These are phyloP conservation scores for Hymenoscyphus fraxineus DNA, from an alignment of 2,329 filamentous ascomycete genomes.

Conservation along the genomic window DNA sequence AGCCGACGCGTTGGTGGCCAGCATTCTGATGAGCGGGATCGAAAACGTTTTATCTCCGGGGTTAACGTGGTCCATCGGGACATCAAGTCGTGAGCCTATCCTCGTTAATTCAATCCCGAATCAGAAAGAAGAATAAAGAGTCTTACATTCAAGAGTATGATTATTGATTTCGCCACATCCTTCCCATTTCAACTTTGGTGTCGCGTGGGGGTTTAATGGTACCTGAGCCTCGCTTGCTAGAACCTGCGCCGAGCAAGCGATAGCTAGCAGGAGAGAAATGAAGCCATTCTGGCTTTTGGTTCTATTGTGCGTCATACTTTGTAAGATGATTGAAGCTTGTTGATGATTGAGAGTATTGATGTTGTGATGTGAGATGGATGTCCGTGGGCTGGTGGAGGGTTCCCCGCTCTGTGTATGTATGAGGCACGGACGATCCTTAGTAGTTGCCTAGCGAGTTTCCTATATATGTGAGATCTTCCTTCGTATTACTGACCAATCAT, in stretches of 20 bases:
- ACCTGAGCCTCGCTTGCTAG: not conserved
- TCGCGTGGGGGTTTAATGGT: constrained; percentile 3
- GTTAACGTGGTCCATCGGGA: constrained; percentile 44
- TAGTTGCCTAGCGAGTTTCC: too few relatives aligned
- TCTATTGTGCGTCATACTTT: not conserved
- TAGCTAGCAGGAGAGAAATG: not conserved
- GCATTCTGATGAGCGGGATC: constrained; percentile 44
- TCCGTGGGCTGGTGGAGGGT: not conserved
- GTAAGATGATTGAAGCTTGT: not conserved
- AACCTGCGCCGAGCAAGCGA: not conserved
- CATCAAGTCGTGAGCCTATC: constrained; percentile 27
- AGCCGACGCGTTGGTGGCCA: constrained; percentile 40
- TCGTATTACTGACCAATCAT: too few relatives aligned
- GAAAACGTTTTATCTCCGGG: constrained; percentile 39
- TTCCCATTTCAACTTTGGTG: constrained; percentile 14
- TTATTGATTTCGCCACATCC: constrained; percentile 17
- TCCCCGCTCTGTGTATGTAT: not conserved
- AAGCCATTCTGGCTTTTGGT: not conserved
- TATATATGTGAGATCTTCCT: too few relatives aligned
- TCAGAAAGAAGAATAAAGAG: not conserved
- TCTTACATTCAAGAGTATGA: constrained; percentile 19
- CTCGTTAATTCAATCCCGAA: not conserved
- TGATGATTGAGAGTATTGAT: not conserved
- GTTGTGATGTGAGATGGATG: not conserved
- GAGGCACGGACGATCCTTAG: too few relatives aligned